phyloP scores from a whole-genome alignment of 2,329 filamentous ascomycete species.

The Berkeleyomyces basicola region DNA sequence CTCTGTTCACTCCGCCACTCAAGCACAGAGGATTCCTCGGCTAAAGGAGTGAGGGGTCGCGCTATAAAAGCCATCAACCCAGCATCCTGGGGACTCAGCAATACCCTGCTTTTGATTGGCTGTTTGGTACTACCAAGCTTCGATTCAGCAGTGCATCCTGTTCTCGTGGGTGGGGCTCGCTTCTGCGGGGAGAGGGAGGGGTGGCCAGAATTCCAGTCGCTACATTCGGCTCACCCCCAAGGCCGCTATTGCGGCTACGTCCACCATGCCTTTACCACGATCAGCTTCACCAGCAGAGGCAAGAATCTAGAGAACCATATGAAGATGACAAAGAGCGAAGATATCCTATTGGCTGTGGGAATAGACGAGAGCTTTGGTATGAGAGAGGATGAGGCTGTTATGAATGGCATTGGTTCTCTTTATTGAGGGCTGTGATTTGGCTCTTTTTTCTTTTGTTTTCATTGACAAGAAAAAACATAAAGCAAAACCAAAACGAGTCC shows the following conservation, averaged over 20 bases:
- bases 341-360: not conserved
- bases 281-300: not conserved
- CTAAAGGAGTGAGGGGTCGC: not conserved
- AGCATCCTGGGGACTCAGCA: slow-evolving; percentile 1
- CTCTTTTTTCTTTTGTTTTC: not conserved
- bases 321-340: not conserved
- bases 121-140: not conserved
- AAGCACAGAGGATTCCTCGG: slow-evolving; percentile 1
- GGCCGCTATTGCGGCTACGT: not conserved
- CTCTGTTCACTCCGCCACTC: not conserved
- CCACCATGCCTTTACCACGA: not conserved
- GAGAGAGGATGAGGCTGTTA: not conserved
- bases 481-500: not conserved
- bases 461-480: not conserved
- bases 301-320: not conserved
- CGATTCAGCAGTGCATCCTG: slow-evolving; percentile 1
- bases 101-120: not conserved
- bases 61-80: not conserved
- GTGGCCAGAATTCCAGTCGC: not conserved
- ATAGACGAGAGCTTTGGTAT: not conserved
- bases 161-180: not conserved
- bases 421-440: not conserved
- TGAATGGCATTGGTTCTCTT: not conserved
- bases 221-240: not conserved
- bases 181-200: not conserved